phyloP scores from a whole-genome alignment of 2,329 filamentous ascomycete species.

The Alternaria brassicae region DNA sequence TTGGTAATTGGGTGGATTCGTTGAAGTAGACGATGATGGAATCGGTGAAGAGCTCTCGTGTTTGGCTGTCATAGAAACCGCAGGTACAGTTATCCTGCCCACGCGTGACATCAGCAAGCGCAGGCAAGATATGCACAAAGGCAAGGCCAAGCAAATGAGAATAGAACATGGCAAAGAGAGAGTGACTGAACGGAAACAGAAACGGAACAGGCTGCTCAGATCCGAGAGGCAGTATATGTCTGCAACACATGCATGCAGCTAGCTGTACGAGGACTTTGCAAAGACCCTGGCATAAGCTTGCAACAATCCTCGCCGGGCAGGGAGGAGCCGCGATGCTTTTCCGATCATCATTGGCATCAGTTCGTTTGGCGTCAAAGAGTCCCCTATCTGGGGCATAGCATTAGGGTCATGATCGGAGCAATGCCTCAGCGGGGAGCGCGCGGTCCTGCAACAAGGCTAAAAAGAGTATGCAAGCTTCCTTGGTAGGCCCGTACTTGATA shows the following conservation, averaged over 20 bases:
- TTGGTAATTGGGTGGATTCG: constrained; percentile 50
- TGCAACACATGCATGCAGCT: constrained; percentile 2
- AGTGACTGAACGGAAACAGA: constrained; percentile 14
- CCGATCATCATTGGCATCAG: constrained; percentile 1
- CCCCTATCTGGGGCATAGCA: constrained; percentile 12
- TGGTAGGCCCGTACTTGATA: constrained; percentile 10
- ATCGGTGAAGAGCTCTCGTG: constrained; percentile 55
- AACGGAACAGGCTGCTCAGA: constrained; percentile 7
- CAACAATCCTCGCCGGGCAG: constrained; percentile 11
- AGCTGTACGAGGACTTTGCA: constrained; percentile 3
- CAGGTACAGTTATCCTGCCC: constrained; percentile 52
- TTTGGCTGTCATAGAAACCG: constrained; percentile 54
- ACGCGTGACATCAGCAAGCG: constrained; percentile 26
- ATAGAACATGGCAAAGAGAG: constrained; percentile 23
- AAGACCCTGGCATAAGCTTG: constrained; percentile 2
- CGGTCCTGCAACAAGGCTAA: constrained; percentile 8
- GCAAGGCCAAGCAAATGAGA: constrained; percentile 18
- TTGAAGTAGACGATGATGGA: constrained; percentile 61
- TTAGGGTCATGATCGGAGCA: constrained; percentile 14
- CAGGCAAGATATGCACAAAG: constrained; percentile 23
- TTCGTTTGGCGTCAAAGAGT: constrained; percentile 1
- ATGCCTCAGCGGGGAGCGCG: constrained; percentile 9
- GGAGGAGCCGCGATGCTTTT: constrained; percentile 14
- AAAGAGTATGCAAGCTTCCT: constrained; percentile 14
- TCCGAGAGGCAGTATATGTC: constrained; percentile 11